A percentile compares a stretch with the other conserved stretches of the same genome.
These are phyloP conservation scores for Thecamonas trahens DNA, from an alignment of 78 protist species.

Conservation along the genomic window DNA sequence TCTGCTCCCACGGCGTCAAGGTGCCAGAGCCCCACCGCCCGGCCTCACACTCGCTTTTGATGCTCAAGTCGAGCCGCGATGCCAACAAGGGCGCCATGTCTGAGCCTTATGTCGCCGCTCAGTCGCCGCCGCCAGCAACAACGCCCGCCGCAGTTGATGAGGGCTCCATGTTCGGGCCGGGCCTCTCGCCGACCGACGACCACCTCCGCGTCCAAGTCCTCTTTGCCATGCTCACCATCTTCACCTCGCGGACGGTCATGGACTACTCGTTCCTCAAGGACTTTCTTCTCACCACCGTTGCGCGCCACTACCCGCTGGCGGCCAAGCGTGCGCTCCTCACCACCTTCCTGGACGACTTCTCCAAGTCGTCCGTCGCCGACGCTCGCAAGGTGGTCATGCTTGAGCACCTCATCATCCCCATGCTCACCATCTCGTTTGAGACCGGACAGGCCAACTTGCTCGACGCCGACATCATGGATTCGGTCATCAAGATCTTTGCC, in stretches of 20 bases:
- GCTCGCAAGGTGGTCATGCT: constrained; percentile 63
- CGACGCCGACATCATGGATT: constrained; percentile 7
- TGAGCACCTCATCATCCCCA: constrained; percentile 63
- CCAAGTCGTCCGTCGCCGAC: constrained; percentile 1
- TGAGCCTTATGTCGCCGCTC: too few species aligned
- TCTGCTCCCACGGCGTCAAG: too few species aligned
- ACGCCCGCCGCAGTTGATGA: too few species aligned
- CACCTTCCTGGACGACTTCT: constrained; percentile 31
- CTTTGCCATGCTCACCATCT: constrained; percentile 56
- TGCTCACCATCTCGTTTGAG: constrained; percentile 23
- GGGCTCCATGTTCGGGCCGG: too few species aligned
- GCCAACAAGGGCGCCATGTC: too few species aligned
- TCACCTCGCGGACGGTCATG: constrained; percentile 30
- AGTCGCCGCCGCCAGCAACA: too few species aligned
- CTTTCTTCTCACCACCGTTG: constrained; percentile 46
- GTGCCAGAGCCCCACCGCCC: too few species aligned
- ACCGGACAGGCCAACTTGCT: constrained; percentile 10
- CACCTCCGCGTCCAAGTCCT: too few species aligned
- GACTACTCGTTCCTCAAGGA: constrained; percentile 59
- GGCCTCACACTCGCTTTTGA: too few species aligned
- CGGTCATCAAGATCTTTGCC: neutral
- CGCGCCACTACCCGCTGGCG: constrained; percentile 12
- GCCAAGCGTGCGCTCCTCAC: constrained; percentile 20
- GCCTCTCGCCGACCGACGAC: too few species aligned
- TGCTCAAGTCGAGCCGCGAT: too few species aligned